phyloP scores from a whole-genome alignment of 768 basidiomycete species.

The Trametes elegans region DNA sequence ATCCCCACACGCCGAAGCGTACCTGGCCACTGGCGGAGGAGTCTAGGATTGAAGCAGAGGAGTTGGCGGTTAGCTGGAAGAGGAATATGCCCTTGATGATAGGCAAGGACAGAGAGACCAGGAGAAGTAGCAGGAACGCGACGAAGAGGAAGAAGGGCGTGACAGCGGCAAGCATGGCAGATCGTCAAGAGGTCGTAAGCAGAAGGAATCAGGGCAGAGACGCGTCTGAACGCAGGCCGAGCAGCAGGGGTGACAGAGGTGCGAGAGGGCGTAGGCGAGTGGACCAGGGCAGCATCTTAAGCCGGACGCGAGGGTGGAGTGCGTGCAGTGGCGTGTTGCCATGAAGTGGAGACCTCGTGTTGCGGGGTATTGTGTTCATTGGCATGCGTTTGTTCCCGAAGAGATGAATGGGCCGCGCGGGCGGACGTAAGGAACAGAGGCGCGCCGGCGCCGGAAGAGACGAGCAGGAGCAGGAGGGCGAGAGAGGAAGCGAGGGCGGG shows the following conservation, averaged over 20 bases:
- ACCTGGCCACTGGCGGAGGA: slow-evolving; percentile 38
- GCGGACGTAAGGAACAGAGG: too few relatives aligned
- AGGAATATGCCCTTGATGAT: slow-evolving; percentile 56
- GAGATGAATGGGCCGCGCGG: too few relatives aligned
- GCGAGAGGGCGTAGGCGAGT: neutral
- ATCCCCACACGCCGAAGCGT: slow-evolving; percentile 63
- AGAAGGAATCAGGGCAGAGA: neutral
- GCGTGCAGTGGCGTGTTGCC: neutral
- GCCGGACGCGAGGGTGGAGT: slow-evolving; percentile 5
- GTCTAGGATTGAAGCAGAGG: slow-evolving; percentile 32
- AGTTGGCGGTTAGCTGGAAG: slow-evolving; percentile 44
- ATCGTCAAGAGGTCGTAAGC: neutral
- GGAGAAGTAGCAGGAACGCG: slow-evolving; percentile 59
- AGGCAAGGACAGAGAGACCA: slow-evolving; percentile 61
- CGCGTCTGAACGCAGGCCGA: neutral
- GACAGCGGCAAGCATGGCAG: slow-evolving; percentile 29
- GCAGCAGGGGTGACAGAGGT: neutral
- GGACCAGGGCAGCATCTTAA: neutral
- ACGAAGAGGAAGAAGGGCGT: slow-evolving; percentile 45
- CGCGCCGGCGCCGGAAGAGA: too few relatives aligned
- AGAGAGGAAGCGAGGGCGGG: neutral
- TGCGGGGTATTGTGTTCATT: neutral
- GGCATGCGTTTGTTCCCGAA: neutral
- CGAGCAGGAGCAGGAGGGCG: neutral
- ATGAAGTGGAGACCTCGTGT: slow-evolving; percentile 14